These are phyloP conservation scores for Brettanomyces naardenensis DNA, from an alignment of 805 yeast genomes.

Conservation along the genomic window DNA sequence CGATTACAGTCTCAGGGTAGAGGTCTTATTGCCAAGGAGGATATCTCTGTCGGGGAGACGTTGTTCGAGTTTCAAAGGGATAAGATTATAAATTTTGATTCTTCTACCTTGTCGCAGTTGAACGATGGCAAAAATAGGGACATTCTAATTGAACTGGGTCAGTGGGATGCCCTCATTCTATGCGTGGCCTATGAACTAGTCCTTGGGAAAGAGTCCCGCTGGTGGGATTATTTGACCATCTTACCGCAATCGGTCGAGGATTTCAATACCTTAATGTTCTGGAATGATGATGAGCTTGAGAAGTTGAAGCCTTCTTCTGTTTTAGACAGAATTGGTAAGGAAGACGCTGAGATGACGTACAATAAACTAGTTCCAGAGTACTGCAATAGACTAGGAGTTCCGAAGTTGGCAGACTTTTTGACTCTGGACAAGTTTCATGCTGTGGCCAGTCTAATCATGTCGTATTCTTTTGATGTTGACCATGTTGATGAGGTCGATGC, in stretches of 20 bases:
- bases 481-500: conserved; percentile 23
- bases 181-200: conserved; percentile 56
- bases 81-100: conserved; percentile 50
- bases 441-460: conserved; percentile 75
- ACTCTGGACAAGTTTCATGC: conserved; percentile 55
- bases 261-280: conserved; percentile 69
- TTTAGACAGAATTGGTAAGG: conserved; percentile 60
- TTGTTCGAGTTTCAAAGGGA: conserved; percentile 64
- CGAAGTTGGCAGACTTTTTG: conserved; percentile 25
- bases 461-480: conserved; percentile 86
- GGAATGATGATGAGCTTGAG: conserved; percentile 58
- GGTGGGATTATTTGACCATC: conserved; percentile 66
- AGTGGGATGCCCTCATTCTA: conserved; percentile 76
- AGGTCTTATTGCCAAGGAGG: conserved; percentile 58
- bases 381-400: conserved; percentile 30
- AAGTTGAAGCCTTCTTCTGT: conserved; percentile 64
- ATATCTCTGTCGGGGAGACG: conserved; percentile 53
- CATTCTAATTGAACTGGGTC: conserved; percentile 36
- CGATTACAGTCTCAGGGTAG: conserved; percentile 62
- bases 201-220: conserved; percentile 39
- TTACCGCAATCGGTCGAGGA: conserved; percentile 40
- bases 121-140: conserved; percentile 24
- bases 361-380: conserved; percentile 32
- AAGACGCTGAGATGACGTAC: conserved; percentile 56
- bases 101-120: conserved; percentile 35